Base-by-base conservation (phyloP, 495 filamentous ascomycete species). In the Pyronema omphalodes region DNA sequence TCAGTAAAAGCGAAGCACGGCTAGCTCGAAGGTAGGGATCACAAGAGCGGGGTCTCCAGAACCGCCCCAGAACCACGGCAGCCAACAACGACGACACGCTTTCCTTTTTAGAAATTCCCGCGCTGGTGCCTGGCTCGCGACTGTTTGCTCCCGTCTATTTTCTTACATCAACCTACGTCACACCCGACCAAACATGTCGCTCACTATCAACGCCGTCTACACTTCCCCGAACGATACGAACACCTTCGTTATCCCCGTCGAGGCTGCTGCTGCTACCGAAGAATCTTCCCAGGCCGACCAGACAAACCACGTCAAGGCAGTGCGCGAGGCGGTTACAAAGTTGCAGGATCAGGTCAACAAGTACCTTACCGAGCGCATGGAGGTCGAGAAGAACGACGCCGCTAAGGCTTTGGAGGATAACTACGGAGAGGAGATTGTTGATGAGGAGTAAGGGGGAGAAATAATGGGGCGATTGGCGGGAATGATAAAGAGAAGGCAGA, bases 311-410 rank as follows among this genome's bases (percentile, higher is more conserved):
- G 76, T 98, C 33, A 56, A 67, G 23, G 69, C 71, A 5, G 74
- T 95, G 1, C 79, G 83, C n/a, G 62, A 71, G 8, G 73, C 78
- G 0, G 72, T 80, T 3, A 66, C 71, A 2, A 60, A 69, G 15
- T 61, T 88, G 7, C 91, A 96, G 59, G 78, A 75, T 14, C 71
- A 77, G 12, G 71, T 95, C 62, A 98, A 98, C 70, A 70, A 68
- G 34, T 86, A 88, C 63, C 72, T 98, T 57, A 98, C 91, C 18
- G 68, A 71, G 57, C 77, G 80, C 39, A 98, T 98, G 89, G 87
- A 88, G 52, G 82, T 85, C 58, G 91, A 94, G 60, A 29, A 29
- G 23, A 29, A 29, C 23, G 23, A 29, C 5, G 23, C 23, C 23
- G 23, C 23, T 29, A 88, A 86, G 57, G 65, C 60, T 14, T 62